Conservation (phyloP, 2,329 filamentous ascomycete genomes). For the Ophiocordyceps camponoti-saundersi region DNA sequence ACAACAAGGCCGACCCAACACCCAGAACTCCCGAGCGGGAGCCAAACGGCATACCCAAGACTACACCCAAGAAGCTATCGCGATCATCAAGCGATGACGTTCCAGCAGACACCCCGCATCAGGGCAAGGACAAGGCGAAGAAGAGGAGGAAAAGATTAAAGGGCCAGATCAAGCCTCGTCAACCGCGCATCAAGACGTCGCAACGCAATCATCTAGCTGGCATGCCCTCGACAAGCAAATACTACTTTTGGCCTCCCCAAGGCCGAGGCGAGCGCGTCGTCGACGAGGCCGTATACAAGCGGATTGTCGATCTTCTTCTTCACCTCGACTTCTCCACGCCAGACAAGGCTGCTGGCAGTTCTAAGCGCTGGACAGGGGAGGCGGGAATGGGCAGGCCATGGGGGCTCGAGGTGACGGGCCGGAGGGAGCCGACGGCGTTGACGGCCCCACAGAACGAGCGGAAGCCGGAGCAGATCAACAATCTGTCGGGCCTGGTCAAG, state of each 20-base stretch:
- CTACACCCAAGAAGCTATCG: slow-evolving; percentile 17
- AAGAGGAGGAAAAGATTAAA: slow-evolving; percentile 23
- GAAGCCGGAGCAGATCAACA: slow-evolving; percentile 18
- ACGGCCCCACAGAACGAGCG: slow-evolving; percentile 4
- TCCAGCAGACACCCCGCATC: neutral
- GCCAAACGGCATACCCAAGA: slow-evolving; percentile 11
- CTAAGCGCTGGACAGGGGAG: slow-evolving; percentile 53
- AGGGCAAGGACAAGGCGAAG: slow-evolving; percentile 15
- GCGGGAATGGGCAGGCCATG: slow-evolving; percentile 36
- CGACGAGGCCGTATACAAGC: slow-evolving; percentile 46
- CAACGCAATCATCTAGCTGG: slow-evolving; percentile 31
- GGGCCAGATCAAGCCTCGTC: slow-evolving; percentile 45
- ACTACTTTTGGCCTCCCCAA: slow-evolving; percentile 47
- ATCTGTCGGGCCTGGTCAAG: slow-evolving; percentile 31
- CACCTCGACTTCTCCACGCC: slow-evolving; percentile 56
- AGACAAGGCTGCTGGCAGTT: slow-evolving; percentile 45
- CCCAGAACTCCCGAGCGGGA: slow-evolving; percentile 15
- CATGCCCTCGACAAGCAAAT: slow-evolving; percentile 33
- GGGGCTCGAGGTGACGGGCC: slow-evolving; percentile 33
- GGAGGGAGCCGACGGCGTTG: slow-evolving; percentile 12
- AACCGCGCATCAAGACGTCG: slow-evolving; percentile 47
- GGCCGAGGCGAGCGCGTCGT: slow-evolving; percentile 49
- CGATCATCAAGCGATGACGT: slow-evolving; percentile 1
- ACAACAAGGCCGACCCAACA: neutral
- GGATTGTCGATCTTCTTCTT: slow-evolving; percentile 51